Percentiles rank a stretch among this genome's conserved stretches.
Evolutionary conservation across 495 filamentous ascomycete species (phyloP).

Genomic region (Penicillium ochrochloron): DNA sequence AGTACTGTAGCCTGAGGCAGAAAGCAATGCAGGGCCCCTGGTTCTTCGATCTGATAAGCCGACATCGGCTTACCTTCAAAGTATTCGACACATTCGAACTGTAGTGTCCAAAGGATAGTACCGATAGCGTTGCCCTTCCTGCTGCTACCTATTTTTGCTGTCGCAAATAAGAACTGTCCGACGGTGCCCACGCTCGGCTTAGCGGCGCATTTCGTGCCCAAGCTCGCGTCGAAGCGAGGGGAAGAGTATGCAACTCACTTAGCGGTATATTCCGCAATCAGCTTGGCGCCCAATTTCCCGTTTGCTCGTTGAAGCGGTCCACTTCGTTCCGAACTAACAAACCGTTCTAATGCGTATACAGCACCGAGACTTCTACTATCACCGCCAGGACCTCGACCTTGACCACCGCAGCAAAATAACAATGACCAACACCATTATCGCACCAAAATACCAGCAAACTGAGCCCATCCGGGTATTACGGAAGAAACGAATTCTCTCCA

Average conservation of each 20-base stretch:
- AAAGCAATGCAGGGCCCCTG: too few species aligned
- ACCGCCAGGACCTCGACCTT: background rate
- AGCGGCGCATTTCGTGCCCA: background rate
- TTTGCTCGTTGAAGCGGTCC: background rate
- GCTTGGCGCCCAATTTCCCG: background rate
- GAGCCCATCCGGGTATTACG: background rate
- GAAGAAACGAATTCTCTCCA: background rate
- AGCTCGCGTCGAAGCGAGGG: background rate
- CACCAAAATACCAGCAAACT: background rate
- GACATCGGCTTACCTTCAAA: background rate
- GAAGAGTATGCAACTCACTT: background rate
- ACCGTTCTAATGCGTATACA: background rate
- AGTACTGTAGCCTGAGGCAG: too few species aligned
- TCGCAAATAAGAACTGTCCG: background rate
- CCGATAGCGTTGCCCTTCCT: too few species aligned
- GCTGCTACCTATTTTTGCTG: too few species aligned
- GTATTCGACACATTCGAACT: too few species aligned
- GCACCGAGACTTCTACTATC: background rate
- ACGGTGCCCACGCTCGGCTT: background rate
- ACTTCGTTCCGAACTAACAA: background rate
- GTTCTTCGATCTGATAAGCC: background rate
- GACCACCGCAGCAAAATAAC: background rate
- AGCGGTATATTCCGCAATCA: background rate
- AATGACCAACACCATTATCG: background rate
- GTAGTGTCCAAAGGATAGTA: too few species aligned